These are phyloP conservation scores for Linnemannia schmuckeri DNA, from an alignment of 192 early-diverging fungal genomes.

Conservation along the genomic window DNA sequence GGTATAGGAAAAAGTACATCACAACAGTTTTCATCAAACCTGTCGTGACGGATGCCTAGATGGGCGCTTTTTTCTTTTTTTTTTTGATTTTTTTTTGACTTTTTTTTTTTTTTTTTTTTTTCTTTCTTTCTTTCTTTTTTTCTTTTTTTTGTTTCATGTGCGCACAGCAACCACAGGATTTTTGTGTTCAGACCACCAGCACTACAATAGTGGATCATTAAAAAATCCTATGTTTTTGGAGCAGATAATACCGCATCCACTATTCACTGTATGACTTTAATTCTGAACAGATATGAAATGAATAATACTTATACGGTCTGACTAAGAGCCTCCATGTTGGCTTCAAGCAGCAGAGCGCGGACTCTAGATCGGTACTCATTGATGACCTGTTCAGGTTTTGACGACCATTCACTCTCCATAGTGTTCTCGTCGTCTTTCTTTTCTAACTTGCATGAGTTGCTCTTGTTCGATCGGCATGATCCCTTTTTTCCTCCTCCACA, in stretches of 20 bases:
- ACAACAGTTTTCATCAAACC: conserved; percentile 56
- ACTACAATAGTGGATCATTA: not conserved
- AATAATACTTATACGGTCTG: not conserved
- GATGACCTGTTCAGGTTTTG: conserved; percentile 40
- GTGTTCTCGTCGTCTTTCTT: not conserved
- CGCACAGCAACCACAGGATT: not conserved
- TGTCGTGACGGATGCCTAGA: conserved; percentile 26
- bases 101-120: not conserved
- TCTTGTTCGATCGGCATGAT: not conserved
- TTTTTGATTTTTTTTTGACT: not conserved
- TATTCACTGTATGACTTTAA: not conserved
- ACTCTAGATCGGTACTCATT: conserved; percentile 20
- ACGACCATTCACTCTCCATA: not conserved
- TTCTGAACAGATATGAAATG: not conserved
- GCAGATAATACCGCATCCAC: not conserved
- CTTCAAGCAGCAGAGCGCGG: conserved; percentile 23
- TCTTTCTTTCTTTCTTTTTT: not conserved
- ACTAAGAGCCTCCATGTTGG: conserved; percentile 20
- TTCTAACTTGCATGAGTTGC: not conserved
- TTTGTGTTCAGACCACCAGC: not conserved
- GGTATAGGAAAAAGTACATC: conserved; percentile 91
- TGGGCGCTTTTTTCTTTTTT: not conserved
- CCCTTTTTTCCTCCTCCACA: not conserved
- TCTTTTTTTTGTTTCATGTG: conserved; percentile 13
- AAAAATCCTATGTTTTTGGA: not conserved